Conservation (phyloP, 306 rosid species). For the Ochetophila trinervis region DNA sequence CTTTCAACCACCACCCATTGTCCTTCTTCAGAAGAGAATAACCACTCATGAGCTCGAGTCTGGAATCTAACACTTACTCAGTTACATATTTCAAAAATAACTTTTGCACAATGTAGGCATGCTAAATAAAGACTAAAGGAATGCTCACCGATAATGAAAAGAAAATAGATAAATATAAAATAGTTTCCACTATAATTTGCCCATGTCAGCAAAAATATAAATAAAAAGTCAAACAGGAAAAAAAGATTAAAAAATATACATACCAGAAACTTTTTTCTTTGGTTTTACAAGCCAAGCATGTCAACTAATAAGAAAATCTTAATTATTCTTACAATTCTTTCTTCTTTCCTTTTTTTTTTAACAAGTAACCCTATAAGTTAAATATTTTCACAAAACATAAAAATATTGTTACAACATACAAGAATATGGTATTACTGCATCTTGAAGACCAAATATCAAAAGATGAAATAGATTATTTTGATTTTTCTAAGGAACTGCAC, state of each 20-base stretch:
- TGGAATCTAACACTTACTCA: slow-evolving; percentile 46
- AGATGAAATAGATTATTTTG: too few relatives aligned
- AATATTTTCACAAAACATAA: too few relatives aligned
- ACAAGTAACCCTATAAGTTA: too few relatives aligned
- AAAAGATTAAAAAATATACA: not conserved
- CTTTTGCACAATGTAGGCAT: not conserved
- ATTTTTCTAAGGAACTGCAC: too few relatives aligned
- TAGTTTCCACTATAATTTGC: not conserved
- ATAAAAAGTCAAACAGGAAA: not conserved
- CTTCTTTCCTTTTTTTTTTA: not conserved
- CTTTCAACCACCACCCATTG: slow-evolving; percentile 95
- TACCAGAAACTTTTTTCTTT: not conserved
- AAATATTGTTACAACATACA: too few relatives aligned
- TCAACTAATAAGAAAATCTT: not conserved
- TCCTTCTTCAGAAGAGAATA: slow-evolving; percentile 93
- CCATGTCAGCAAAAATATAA: not conserved
- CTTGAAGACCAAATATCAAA: too few relatives aligned
- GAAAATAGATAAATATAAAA: not conserved
- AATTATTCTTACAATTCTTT: not conserved
- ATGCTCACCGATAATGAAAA: not conserved
- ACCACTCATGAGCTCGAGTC: slow-evolving; percentile 85
- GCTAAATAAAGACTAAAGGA: not conserved
- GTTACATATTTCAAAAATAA: slow-evolving; percentile 25
- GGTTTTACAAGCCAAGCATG: not conserved
- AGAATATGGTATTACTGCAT: too few relatives aligned